Evolutionary conservation across 2,329 filamentous ascomycete species (phyloP).

Genomic region (Cladosporium sp.): DNA sequence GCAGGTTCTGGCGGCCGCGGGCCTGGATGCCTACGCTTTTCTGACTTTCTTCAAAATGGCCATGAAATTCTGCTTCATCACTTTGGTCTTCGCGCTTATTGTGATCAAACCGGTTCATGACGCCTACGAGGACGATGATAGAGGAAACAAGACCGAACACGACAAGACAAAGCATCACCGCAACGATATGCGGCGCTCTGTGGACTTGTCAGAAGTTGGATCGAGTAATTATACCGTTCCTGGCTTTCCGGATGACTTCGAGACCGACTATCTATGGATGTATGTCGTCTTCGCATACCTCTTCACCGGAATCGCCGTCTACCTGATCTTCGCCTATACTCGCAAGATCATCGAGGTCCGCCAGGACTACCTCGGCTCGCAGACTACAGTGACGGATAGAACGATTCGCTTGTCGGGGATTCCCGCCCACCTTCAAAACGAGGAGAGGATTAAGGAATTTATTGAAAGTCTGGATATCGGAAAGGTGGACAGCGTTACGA

Average conservation of each 20-base stretch:
- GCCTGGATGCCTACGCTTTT: constrained; percentile 94
- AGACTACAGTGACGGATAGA: constrained; percentile 91
- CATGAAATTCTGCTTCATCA: constrained; percentile 71
- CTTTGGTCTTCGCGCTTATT: constrained; percentile 73
- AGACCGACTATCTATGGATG: constrained; percentile 72
- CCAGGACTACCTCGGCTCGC: constrained; percentile 86
- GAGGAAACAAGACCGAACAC: constrained; percentile 15
- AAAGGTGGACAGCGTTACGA: constrained; percentile 77
- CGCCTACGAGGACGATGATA: constrained; percentile 51
- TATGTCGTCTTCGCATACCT: constrained; percentile 94
- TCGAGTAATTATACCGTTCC: constrained; percentile 12
- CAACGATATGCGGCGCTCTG: constrained; percentile 15
- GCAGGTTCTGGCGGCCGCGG: constrained; percentile 82
- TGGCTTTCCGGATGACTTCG: constrained; percentile 23
- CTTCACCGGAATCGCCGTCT: constrained; percentile 77
- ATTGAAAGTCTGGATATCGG: constrained; percentile 86
- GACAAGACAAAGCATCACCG: constrained; percentile 21
- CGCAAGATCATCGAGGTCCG: constrained; percentile 77
- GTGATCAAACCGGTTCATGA: constrained; percentile 84
- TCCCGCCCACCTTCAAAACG: constrained; percentile 69
- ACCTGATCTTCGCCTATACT: constrained; percentile 78
- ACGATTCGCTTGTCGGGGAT: constrained; percentile 91
- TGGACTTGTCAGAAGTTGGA: constrained; percentile 15
- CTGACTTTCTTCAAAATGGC: constrained; percentile 95
- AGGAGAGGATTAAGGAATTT: constrained; percentile 77